Evolutionary conservation across 1,284 basidiomycete species (phyloP).

Genomic region (Cryptococcus sp.): DNA sequence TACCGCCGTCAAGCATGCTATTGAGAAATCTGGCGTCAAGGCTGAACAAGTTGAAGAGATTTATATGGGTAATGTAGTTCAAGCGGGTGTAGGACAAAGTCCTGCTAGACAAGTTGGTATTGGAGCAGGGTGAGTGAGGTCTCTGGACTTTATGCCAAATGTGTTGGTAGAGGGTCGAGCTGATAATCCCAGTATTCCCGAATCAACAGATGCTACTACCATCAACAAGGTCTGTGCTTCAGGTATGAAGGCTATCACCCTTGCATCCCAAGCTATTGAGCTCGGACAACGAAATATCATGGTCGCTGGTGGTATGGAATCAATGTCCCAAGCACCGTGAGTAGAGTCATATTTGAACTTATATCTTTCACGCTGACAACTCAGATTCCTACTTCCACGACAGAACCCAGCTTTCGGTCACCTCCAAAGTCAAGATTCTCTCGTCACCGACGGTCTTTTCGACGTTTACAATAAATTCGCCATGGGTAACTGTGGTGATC

Average conservation of each 20-base stretch:
- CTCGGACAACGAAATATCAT: slow-evolving; percentile 75
- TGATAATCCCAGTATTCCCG: slow-evolving; percentile 52
- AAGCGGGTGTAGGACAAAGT: slow-evolving; percentile 91
- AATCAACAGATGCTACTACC: slow-evolving; percentile 90
- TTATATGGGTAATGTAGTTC: slow-evolving; percentile 95
- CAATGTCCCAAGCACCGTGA: slow-evolving; percentile 93
- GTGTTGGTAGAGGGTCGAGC: slow-evolving; percentile 8
- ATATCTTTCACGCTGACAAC: slow-evolving; percentile 2
- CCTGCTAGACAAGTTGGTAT: slow-evolving; percentile 94
- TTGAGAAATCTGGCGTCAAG: slow-evolving; percentile 73
- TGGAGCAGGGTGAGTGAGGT: slow-evolving; percentile 59
- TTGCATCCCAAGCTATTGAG: slow-evolving; percentile 85
- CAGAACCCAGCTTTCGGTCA: slow-evolving; percentile 84
- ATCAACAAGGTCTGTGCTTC: slow-evolving; percentile 99
- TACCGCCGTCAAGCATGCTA: slow-evolving; percentile 82
- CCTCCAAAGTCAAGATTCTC: slow-evolving; percentile 77
- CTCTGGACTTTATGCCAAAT: background rate
- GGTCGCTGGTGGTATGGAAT: slow-evolving; percentile 94
- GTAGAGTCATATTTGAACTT: slow-evolving; percentile 36
- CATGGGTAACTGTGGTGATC: slow-evolving; percentile 94
- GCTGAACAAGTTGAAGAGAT: slow-evolving; percentile 84
- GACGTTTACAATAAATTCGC: slow-evolving; percentile 93
- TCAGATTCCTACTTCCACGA: slow-evolving; percentile 77
- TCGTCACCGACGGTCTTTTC: slow-evolving; percentile 90
- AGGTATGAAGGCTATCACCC: slow-evolving; percentile 90